phyloP scores from a whole-genome alignment of 352 stramenopile genomes.

The Blastocystis hominis region DNA sequence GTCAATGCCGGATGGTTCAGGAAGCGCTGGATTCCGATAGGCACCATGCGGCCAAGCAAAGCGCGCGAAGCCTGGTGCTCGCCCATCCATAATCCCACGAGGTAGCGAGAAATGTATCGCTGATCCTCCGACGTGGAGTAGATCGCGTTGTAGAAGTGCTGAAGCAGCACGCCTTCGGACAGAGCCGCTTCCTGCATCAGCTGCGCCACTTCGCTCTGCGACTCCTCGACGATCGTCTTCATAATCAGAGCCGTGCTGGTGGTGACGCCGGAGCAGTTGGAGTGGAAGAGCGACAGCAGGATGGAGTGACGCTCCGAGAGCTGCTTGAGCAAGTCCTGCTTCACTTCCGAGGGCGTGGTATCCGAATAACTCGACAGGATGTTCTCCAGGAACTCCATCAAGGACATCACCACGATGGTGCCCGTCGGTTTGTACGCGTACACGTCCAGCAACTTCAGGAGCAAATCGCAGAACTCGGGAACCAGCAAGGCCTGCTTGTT shows the following conservation, averaged over 20 bases:
- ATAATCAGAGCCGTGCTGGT: constrained; percentile 77
- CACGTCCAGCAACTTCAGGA: constrained; percentile 64
- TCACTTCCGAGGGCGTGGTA: constrained; percentile 71
- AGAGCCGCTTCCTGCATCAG: constrained; percentile 80
- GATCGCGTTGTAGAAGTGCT: constrained; percentile 79
- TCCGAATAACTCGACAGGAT: constrained; percentile 75
- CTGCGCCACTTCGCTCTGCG: constrained; percentile 69
- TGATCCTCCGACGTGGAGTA: constrained; percentile 82
- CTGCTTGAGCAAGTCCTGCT: constrained; percentile 62
- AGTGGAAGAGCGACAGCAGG: constrained; percentile 79
- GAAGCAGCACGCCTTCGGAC: constrained; percentile 79
- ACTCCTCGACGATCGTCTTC: constrained; percentile 78
- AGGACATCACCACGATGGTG: constrained; percentile 77
- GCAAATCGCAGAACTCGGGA: constrained; percentile 57
- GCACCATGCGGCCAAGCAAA: constrained; percentile 78
- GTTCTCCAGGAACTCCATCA: constrained; percentile 78
- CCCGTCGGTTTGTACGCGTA: constrained; percentile 68
- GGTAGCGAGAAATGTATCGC: constrained; percentile 79
- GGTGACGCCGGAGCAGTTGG: constrained; percentile 69
- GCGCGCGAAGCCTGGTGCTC: constrained; percentile 75
- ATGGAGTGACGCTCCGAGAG: constrained; percentile 66
- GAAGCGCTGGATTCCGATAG: constrained; percentile 74
- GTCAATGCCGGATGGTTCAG: constrained; percentile 75
- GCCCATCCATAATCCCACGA: constrained; percentile 86
- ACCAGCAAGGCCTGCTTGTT: constrained; percentile 67